phyloP scores from a whole-genome alignment of 176 grass and related monocot species.

The Bothriochloa decipiens region DNA sequence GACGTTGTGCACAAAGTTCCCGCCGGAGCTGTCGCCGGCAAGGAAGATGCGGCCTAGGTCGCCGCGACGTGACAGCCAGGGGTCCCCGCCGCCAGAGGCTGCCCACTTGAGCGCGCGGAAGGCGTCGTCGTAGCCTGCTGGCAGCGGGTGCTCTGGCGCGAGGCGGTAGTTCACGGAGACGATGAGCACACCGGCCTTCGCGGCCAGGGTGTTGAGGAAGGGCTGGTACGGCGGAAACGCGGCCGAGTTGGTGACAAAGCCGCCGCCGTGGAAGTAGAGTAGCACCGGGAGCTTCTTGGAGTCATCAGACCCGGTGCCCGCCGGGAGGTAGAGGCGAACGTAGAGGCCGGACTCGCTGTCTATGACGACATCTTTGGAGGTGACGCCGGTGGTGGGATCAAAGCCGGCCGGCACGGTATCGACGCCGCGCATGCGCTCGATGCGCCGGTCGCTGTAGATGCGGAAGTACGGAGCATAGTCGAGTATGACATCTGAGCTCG shows the following conservation, averaged over 20 bases:
- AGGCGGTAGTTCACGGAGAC: conserved; percentile 80
- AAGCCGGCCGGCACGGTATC: neutral
- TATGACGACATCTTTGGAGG: conserved; percentile 15
- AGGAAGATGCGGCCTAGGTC: conserved; percentile 29
- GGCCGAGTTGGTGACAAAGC: conserved; percentile 45
- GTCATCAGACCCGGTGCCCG: neutral
- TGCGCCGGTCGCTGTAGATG: conserved; percentile 28
- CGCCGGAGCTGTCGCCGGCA: conserved; percentile 31
- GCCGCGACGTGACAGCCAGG: conserved; percentile 24
- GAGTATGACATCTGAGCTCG: conserved; percentile 8
- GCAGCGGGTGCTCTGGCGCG: conserved; percentile 69
- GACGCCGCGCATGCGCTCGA: neutral
- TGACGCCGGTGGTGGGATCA: conserved; percentile 13
- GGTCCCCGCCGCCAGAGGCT: neutral
- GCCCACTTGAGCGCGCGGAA: conserved; percentile 49
- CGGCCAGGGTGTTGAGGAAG: conserved; percentile 49
- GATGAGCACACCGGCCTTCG: conserved; percentile 33
- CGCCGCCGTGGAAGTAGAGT: conserved; percentile 56
- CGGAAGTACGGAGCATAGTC: conserved; percentile 3
- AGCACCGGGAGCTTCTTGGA: conserved; percentile 32
- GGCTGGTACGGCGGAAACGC: conserved; percentile 18
- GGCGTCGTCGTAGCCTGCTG: conserved; percentile 53
- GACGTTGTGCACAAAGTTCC: conserved; percentile 49
- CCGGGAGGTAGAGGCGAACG: conserved; percentile 17
- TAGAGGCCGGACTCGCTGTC: conserved; percentile 16